Evolutionary conservation across 352 stramenopile genomes (phyloP), one percentile per base, ranked within the genome.

Genomic region (Globisporangium splendens): DNA sequence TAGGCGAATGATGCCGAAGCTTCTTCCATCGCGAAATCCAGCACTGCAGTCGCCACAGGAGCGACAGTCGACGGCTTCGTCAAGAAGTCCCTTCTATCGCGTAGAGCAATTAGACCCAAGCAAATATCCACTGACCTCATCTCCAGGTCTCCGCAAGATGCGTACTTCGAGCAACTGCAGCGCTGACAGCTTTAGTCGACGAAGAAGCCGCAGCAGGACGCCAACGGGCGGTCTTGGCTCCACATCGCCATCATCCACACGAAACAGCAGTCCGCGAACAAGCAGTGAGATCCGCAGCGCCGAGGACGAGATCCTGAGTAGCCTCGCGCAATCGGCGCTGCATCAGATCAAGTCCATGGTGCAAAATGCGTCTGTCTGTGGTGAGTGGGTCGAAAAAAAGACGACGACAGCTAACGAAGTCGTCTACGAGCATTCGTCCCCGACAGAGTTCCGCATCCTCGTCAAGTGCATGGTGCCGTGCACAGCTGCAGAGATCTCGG

Each of bases 381-480:
- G 44, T 13, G 50, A 33, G 20, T 61, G 52, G 46, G 46, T 49
- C 10, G 62, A 63, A 52, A 42, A 43, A 20, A 42, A 57, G 3
- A 46, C 24, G 12, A 41, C 50, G 1, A 35, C 5, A 1, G 31
- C 50, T n/a, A 65, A 12, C 17, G 47, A 63, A 28, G 15, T 52
- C 20, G 18, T 50, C 13, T 62, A 46, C 17, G 62, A 69, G 46
- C 52, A 53, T 17, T 47, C 35, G 4, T 59, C 57, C 7, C 8
- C 38, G 17, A 56, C 46, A 28, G 54, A 56, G 41, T 69, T 66
- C 60, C 33, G 50, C 11, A 48, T 66, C 62, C 46, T 62, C 42
- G 52, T 62, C 35, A 69, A 61, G 53, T 49, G 47, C 11, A 51
- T 65, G 28, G 20, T 72, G 28, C 56, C 61, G 13, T 69, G 65